phyloP scores from a whole-genome alignment of 768 basidiomycete genomes.

The Strobilomyces echinocephalus region DNA sequence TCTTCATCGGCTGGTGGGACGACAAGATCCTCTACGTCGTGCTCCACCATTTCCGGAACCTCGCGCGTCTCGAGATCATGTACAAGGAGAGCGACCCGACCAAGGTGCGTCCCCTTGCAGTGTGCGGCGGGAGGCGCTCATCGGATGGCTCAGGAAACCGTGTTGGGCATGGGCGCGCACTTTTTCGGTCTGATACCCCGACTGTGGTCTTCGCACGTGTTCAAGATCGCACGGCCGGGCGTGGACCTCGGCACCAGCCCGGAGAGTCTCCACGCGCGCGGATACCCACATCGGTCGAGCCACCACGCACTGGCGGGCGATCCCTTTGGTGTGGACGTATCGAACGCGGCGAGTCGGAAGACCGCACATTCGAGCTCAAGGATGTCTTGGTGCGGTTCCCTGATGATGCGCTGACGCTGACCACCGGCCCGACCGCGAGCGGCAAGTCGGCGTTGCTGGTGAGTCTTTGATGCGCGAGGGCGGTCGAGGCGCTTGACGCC shows the following conservation, averaged over 20 bases:
- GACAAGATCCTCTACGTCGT: slow-evolving; percentile 42
- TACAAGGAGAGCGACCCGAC: slow-evolving; percentile 36
- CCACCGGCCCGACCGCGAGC: slow-evolving; percentile 45
- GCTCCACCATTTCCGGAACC: slow-evolving; percentile 32
- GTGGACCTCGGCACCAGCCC: slow-evolving; percentile 1
- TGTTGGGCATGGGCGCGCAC: slow-evolving; percentile 41
- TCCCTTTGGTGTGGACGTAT: slow-evolving; percentile 3
- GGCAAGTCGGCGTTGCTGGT: slow-evolving; percentile 48
- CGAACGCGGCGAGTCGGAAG: slow-evolving; percentile 19
- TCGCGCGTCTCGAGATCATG: slow-evolving; percentile 38
- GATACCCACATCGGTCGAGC: slow-evolving; percentile 10
- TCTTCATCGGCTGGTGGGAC: slow-evolving; percentile 42
- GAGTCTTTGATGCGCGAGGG: slow-evolving; percentile 5
- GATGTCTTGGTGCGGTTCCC: slow-evolving; percentile 47
- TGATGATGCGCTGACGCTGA: slow-evolving; percentile 40
- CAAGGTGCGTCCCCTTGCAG: slow-evolving; percentile 41
- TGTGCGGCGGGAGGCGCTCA: no score
- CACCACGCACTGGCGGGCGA: slow-evolving; percentile 12
- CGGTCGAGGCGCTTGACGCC: neutral
- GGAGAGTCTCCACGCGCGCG: slow-evolving; percentile 10
- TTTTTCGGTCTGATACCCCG: slow-evolving; percentile 36
- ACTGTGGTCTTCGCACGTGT: slow-evolving; percentile 39
- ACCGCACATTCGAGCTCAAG: slow-evolving; percentile 28
- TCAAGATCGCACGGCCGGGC: slow-evolving; percentile 21
- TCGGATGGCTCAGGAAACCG: slow-evolving; percentile 26